These are phyloP conservation scores for Trametes hirsuta DNA, from an alignment of 1,284 basidiomycete genomes.

Conservation along the genomic window DNA sequence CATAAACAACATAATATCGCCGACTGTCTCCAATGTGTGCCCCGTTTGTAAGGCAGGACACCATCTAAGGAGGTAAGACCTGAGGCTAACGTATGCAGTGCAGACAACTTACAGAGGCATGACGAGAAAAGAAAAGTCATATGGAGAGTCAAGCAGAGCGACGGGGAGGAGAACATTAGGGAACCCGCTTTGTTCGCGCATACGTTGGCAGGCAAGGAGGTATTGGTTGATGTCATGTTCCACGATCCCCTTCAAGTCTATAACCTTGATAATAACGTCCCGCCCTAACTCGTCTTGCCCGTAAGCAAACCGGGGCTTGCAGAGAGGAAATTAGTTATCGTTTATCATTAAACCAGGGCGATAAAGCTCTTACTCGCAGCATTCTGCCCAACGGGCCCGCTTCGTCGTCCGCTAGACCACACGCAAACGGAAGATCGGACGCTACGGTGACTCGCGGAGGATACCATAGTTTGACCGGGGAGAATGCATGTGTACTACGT, in stretches of 20 bases:
- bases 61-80: background rate
- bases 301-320: background rate
- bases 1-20: slow-evolving; percentile 1
- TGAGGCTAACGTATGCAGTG: background rate
- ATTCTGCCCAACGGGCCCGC: background rate
- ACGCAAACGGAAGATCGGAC: too few relatives aligned
- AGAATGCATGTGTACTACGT: background rate
- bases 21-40: background rate
- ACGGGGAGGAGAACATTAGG: slow-evolving; percentile 3
- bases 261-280: background rate
- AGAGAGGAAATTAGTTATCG: background rate
- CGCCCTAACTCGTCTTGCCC: background rate
- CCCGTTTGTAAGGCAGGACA: background rate
- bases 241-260: background rate
- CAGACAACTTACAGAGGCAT: slow-evolving; percentile 5
- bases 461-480: background rate
- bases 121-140: background rate
- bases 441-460: background rate
- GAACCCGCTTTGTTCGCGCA: background rate
- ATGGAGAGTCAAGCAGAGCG: slow-evolving; percentile 5
- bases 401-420: too few relatives aligned
- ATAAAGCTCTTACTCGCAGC: background rate
- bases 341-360: too few relatives aligned
- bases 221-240: background rate
- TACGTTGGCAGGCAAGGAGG: background rate